phyloP scores from a whole-genome alignment of 2,329 filamentous ascomycete genomes.

The Penicillium concentricum region DNA sequence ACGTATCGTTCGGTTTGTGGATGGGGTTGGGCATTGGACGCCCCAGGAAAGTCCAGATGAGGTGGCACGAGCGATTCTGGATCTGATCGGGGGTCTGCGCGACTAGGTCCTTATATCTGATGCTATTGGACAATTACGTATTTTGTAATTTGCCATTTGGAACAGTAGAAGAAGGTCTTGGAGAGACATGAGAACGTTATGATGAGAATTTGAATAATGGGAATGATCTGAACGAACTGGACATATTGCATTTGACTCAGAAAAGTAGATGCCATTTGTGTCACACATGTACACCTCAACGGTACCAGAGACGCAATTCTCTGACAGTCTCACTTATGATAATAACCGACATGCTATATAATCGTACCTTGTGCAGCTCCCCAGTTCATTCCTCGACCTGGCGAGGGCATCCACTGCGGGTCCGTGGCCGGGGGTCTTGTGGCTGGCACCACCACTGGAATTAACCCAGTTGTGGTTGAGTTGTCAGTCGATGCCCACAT shows the following conservation, averaged over 20 bases:
- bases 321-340: too few species aligned
- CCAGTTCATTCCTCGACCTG: too few species aligned
- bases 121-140: neutral
- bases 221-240: neutral
- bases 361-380: too few species aligned
- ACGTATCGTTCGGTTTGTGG: slow-evolving; percentile 53
- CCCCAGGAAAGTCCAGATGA: slow-evolving; percentile 63
- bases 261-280: too few species aligned
- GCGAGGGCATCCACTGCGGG: too few species aligned
- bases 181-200: neutral
- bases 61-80: slow-evolving; percentile 37
- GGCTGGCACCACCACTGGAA: too few species aligned
- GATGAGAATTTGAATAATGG: neutral
- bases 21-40: slow-evolving; percentile 68
- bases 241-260: neutral
- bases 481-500: too few species aligned
- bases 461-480: too few species aligned
- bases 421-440: too few species aligned
- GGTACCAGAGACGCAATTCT: too few species aligned
- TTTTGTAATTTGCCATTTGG: neutral
- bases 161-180: neutral
- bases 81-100: slow-evolving; percentile 4
- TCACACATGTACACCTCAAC: too few species aligned
- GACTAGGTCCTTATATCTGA: neutral
- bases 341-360: too few species aligned